Conservation (phyloP, 1,139 yeast species). For the Yamadazyma kanchanaburiensis region DNA sequence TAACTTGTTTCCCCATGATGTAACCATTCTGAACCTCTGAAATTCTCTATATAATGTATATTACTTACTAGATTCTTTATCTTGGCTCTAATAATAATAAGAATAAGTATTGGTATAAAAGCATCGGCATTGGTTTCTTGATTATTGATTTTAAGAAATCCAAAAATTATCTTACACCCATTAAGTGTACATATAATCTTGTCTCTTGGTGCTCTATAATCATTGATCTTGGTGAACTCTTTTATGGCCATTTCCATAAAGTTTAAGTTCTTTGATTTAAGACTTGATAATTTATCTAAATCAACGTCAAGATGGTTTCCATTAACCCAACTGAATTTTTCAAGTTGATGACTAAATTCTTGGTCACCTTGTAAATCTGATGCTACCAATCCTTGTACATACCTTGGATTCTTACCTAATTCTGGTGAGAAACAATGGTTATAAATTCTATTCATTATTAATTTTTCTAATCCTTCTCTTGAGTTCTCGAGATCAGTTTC, state of each 20-base stretch:
- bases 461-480: conserved; percentile 87
- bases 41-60: conserved; percentile 79
- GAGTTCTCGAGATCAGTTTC: conserved; percentile 65
- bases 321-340: conserved; percentile 70
- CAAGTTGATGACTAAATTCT: conserved; percentile 52
- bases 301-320: conserved; percentile 82
- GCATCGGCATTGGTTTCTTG: conserved; percentile 85
- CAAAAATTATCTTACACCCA: conserved; percentile 89
- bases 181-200: conserved; percentile 88
- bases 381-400: conserved; percentile 15
- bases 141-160: conserved; percentile 70
- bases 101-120: conserved; percentile 82
- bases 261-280: conserved; percentile 33
- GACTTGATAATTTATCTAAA: conserved; percentile 24
- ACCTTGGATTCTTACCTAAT: conserved; percentile 33
- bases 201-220: conserved; percentile 90
- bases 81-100: conserved; percentile 69
- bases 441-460: conserved; percentile 85
- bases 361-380: conserved; percentile 65
- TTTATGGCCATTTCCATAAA: conserved; percentile 69
- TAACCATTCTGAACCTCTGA: conserved; percentile 69
- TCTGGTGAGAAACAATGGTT: conserved; percentile 79
- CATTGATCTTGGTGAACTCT: conserved; percentile 73
- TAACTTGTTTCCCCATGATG: conserved; percentile 82
- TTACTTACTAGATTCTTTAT: conserved; percentile 68